Base-by-base conservation (phyloP, 345 rosid genomes). In the Balakata baccata region DNA sequence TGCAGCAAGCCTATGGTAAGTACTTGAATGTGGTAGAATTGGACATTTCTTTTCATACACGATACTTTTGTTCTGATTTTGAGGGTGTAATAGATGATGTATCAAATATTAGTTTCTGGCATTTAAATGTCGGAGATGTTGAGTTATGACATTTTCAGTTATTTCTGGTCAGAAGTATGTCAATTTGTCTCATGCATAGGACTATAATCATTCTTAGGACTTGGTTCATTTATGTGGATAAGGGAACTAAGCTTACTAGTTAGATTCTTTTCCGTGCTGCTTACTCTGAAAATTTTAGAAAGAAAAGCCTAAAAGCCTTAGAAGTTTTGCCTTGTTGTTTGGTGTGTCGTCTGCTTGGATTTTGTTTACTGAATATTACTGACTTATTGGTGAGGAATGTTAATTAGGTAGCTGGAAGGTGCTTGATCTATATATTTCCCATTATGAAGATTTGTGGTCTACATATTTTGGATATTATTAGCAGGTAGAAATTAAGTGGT, bases 1-100 rank as follows among this genome's bases (percentile, higher is more conserved):
- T 83, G 98, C 99, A 52, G 88, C 98, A 72, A 95, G 98, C 77
- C 97, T 92, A 73, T 95, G 99, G 99, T 95, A 86, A 87, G 90
- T 75, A 50, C 75, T 63, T 73, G 52, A 70, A 34, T 57, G 41
- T 68, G n/a, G 9, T 10, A 17, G 62, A 29, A 37, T 18, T 37
- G 71, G 39, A 57, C 60, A 50, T 37, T 29, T 65, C 53, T 63
- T 58, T 61, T 64, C 58, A 37, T 38, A 29, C 54, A 43, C 43
- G 49, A 16, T n/a, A 29, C 45, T 63, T 46, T 8, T 41, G 6
- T 49, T 66, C 51, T 69, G 18, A 29, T 54, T 16, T 11, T n/a
- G 25, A 3, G 18, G 7, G 8, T 10, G 45, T 34, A 47, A 45
- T 13, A 61, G n/a, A 39, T 71, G 54, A n/a, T 46, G 20, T 58